Percentiles rank a stretch among this genome's conserved stretches.
Conservation (phyloP, 768 basidiomycete genomes). For the Serendipita sp. region DNA sequence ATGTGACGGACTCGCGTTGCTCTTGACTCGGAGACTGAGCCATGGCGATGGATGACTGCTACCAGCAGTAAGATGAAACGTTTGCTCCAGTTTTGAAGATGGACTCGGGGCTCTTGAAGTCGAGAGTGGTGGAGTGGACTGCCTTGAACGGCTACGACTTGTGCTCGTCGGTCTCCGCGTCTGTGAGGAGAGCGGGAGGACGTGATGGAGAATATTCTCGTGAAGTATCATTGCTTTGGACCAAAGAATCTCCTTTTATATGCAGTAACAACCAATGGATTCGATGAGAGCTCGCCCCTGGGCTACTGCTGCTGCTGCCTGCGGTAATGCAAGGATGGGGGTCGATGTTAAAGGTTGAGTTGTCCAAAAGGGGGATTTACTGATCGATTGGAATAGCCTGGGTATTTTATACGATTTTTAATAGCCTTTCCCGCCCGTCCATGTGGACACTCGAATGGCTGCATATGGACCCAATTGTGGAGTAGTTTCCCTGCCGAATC, state of each 20-base stretch:
- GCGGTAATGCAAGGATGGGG: neutral
- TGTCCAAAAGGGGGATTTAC: no score
- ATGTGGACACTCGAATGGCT: no score
- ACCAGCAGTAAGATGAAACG: neutral
- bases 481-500: no score
- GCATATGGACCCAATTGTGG: no score
- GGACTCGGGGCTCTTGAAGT: neutral
- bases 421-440: no score
- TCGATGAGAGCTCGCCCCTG: neutral
- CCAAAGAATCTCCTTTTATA: no score
- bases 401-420: no score
- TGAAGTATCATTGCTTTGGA: neutral
- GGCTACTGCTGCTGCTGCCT: neutral
- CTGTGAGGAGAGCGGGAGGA: neutral
- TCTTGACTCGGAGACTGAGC: slow-evolving; percentile 5
- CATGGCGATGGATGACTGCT: neutral
- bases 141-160: neutral
- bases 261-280: neutral
- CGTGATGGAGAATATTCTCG: neutral
- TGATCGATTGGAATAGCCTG: no score
- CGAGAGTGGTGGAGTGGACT: neutral
- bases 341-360: no score
- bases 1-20: neutral
- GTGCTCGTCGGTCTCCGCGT: neutral
- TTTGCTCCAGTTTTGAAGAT: neutral